Evolutionary conservation across 2,329 filamentous ascomycete species (phyloP), one percentile per base, ranked within the genome.

Genomic region (Metarhizium humberi): DNA sequence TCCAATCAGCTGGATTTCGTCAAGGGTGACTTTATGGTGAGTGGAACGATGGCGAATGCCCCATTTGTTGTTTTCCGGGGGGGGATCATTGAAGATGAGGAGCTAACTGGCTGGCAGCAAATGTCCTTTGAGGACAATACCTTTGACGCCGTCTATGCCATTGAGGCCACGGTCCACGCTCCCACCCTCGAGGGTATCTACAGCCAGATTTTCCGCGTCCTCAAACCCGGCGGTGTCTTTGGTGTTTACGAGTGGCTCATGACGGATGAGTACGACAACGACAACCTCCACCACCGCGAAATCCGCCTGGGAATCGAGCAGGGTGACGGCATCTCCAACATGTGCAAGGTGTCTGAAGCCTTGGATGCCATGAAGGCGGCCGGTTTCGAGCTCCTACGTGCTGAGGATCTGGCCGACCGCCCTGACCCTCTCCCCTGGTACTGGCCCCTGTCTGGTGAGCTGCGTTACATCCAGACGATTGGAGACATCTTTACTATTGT

Each of bases 201-300:
- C 78, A 86, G 84, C 69, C 87, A 97, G 73, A 97, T 97, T 67
- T 92, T 87, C 82, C 88, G 90, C 50, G 92, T 96, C 25, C 80
- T 99, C 60, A 99, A 97, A 81, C 94, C 94, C 20, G 94, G 94
- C 58, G 92, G 94, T 71, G 79, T 90, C 52, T 99, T 97, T 65
- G 94, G 92, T 68, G 92, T 97, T 53, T 99, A 97, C 75, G 94
- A 99, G 74, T 97, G 94, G 94, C 79, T 97, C 67, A 97, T 99
- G 94, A 97, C 92, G 6, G 92, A 96, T 60, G 77, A 86, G 29
- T 99, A 96, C 74, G 88, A 97, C 75, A 92, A 95, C 69, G 79
- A 87, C 58, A 91, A 96, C 78, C 72, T 89, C 1, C 79, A 85
- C 66, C 94, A 97, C 77, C 88, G 91, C 62, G 84, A 89, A 69